Evolutionary conservation across 192 early-diverging fungal species (phyloP), one percentile per base, ranked within the genome.

Genomic region (Umbelopsis sp.): DNA sequence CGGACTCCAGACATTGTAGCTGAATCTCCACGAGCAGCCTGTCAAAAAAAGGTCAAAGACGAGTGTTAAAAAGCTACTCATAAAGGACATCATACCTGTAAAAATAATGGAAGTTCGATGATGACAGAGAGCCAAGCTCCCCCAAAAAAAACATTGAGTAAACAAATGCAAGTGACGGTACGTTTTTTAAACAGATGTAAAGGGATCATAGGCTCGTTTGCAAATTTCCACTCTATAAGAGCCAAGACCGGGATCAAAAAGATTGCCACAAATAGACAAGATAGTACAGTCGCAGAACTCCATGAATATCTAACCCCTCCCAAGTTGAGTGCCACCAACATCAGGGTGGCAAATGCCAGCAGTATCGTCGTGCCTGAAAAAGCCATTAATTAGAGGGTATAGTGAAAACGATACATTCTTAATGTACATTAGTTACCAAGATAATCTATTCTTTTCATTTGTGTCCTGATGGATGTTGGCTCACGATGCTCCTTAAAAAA

Each of bases 191-290:
- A 82, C 20, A 88, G 65, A 35, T 88, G 74, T 7, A 81, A 78
- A 53, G 86, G 87, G 21, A 95, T 89, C n/a, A 95, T 86, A n/a
- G 95, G 93, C 71, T 88, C 86, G 15, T 87, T 79, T 0, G 93
- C 89, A 30, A 87, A 77, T 71, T 84, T 88, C 45, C 81, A 66
- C 75, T 96, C 92, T 45, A 92, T 82, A 67, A 83, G 81, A 2
- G 87, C 69, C 68, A 93, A 93, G 22, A 83, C 77, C 9, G 52
- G 71, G 0, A 89, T 74, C 4, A 91, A 41, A 47, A 88, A 55
- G 41, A 82, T 51, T 2, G 88, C 88, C 20, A 90, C 74, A 23
- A 85, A 77, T 8, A 92, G 72, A 21, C 91, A 82, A 41, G 79
- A 74, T 35, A 89, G 75, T 11, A 91, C 81, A 16, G 79, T 70